phyloP scores from a whole-genome alignment of 257 asterid species.

The Prunella vulgaris region DNA sequence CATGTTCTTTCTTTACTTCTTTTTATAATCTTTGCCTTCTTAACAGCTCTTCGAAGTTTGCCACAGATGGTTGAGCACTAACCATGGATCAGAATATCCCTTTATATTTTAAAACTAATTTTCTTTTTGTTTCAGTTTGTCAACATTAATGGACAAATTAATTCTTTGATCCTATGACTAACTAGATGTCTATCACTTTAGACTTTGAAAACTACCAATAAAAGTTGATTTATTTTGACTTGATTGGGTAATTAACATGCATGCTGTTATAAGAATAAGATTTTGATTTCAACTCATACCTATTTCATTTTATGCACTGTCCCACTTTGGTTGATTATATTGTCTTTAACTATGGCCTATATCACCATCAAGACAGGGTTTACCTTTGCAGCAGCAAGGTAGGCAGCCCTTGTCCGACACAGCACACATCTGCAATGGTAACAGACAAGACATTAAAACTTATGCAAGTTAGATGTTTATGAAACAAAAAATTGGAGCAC shows the following conservation, averaged over 20 bases:
- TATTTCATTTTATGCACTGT: not conserved
- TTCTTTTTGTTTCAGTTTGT: not conserved
- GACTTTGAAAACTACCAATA: not conserved
- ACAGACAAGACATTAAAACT: not conserved
- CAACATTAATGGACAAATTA: not conserved
- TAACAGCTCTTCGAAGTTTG: not conserved
- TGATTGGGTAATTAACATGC: not conserved
- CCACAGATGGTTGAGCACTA: not conserved
- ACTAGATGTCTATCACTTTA: not conserved
- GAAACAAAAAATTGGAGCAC: conserved; percentile 1
- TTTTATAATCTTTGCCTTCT: no score
- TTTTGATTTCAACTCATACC: not conserved
- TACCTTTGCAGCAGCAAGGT: conserved; percentile 84
- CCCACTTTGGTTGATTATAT: not conserved
- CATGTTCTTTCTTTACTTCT: not conserved
- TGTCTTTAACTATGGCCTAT: not conserved
- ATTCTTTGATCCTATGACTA: not conserved
- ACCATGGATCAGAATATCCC: not conserved
- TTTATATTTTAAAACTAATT: not conserved
- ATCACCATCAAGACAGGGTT: not conserved
- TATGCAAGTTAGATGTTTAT: not conserved
- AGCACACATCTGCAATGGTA: conserved; percentile 73
- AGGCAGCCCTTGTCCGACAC: conserved; percentile 86
- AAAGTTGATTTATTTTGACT: not conserved
- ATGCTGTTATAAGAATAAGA: not conserved